A percentile compares a stretch with the other conserved stretches of the same genome.
These are phyloP conservation scores for Populus hybrid DNA, from an alignment of 441 rosid species.

Conservation along the genomic window DNA sequence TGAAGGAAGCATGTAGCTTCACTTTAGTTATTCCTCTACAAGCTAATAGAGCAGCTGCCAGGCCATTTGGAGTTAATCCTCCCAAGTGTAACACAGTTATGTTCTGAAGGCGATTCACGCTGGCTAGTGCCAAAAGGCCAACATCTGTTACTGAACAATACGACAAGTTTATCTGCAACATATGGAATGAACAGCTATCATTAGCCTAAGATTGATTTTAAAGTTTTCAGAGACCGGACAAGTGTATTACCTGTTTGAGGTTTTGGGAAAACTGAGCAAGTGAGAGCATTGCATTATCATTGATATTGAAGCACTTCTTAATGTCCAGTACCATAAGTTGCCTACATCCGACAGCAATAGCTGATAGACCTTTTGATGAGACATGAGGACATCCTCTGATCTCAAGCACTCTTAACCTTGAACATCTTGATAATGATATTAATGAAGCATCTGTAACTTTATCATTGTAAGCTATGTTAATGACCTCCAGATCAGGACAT, in stretches of 20 bases:
- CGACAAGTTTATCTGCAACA: constrained; percentile 68
- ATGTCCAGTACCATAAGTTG: constrained; percentile 69
- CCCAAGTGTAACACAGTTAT: constrained; percentile 64
- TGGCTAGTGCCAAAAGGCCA: constrained; percentile 68
- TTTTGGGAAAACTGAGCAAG: constrained; percentile 80
- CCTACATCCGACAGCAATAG: constrained; percentile 72
- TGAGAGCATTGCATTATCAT: constrained; percentile 70
- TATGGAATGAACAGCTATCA: constrained; percentile 4
- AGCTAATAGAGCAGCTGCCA: constrained; percentile 72
- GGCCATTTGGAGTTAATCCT: constrained; percentile 64
- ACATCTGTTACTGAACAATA: constrained; percentile 71
- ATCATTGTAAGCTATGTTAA: constrained; percentile 73
- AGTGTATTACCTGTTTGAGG: constrained; percentile 63
- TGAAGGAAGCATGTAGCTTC: constrained; percentile 71
- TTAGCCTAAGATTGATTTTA: not conserved
- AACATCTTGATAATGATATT: constrained; percentile 59
- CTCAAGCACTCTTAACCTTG: constrained; percentile 54
- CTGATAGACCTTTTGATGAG: constrained; percentile 72
- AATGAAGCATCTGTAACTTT: constrained; percentile 71
- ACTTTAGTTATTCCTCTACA: constrained; percentile 79
- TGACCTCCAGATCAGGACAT: constrained; percentile 60
- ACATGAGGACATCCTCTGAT: constrained; percentile 75
- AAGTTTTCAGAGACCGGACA: not conserved
- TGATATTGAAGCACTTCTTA: constrained; percentile 67
- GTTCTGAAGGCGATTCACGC: constrained; percentile 74